Evolutionary conservation across 345 rosid genomes (phyloP).

Genomic region (Salix brachista): DNA sequence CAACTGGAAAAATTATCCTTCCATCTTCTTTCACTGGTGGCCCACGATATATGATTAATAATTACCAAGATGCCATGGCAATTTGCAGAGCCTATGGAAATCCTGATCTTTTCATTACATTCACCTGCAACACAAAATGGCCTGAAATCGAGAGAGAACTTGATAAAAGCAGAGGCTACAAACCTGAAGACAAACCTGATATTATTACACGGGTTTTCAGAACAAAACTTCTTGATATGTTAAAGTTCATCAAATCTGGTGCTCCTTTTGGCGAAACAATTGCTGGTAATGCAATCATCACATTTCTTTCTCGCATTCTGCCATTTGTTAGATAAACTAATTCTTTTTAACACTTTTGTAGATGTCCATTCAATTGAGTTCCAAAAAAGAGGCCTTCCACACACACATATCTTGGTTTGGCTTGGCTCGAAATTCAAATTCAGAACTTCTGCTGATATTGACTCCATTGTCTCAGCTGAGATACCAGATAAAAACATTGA

Average conservation of each 20-base stretch:
- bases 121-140: neutral
- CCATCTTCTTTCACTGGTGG: no score
- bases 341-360: neutral
- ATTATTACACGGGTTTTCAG: neutral
- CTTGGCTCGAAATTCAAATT: neutral
- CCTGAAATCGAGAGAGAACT: neutral
- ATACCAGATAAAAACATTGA: neutral
- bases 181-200: neutral
- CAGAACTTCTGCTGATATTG: accelerated
- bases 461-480: neutral
- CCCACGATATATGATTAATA: neutral
- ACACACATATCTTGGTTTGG: slow-evolving; percentile 1
- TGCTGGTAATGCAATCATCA: neutral
- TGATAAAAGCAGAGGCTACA: accelerated
- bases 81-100: neutral
- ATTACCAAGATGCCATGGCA: neutral
- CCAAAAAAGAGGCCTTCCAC: neutral
- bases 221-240: neutral
- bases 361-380: neutral
- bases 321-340: no score
- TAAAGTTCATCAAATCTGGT: neutral
- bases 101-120: neutral
- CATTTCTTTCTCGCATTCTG: accelerated
- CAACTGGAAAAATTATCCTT: no score
- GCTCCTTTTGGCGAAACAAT: neutral